These are phyloP conservation scores for Penicillium sp. DNA, from an alignment of 2,329 filamentous ascomycete species.

Conservation along the genomic window DNA sequence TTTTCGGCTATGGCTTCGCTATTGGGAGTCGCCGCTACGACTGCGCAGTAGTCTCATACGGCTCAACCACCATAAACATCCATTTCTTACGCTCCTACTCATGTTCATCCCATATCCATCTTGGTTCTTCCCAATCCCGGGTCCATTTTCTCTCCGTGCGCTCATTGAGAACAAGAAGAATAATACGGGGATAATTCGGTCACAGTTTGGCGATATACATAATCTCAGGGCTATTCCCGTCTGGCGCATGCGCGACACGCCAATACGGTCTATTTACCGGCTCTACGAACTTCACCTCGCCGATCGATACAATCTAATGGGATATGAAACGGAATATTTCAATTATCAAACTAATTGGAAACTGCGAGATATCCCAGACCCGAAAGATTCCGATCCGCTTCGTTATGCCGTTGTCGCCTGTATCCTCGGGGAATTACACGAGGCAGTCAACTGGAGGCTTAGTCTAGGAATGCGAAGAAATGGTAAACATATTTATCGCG, in stretches of 20 bases:
- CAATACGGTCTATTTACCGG: constrained; percentile 23
- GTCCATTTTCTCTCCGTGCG: no score
- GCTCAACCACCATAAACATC: no score
- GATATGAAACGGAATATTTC: constrained; percentile 24
- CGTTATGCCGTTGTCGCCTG: constrained; percentile 27
- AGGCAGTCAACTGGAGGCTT: constrained; percentile 26
- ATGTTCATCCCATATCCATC: no score
- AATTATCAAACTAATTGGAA: constrained; percentile 18
- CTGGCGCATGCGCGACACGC: constrained; percentile 23
- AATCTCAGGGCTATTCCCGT: constrained; percentile 15
- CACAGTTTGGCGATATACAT: neutral
- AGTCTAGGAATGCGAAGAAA: constrained; percentile 21
- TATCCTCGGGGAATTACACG: constrained; percentile 22
- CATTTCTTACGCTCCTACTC: no score
- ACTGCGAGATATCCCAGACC: constrained; percentile 21
- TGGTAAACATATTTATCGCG: constrained; percentile 5
- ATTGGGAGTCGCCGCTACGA: no score
- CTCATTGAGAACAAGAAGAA: neutral
- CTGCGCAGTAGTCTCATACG: no score
- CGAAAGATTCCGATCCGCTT: constrained; percentile 23
- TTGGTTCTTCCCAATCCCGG: no score
- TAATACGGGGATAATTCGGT: neutral
- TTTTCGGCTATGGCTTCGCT: no score
- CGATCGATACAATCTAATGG: constrained; percentile 18
- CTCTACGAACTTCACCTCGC: constrained; percentile 23